phyloP scores from a whole-genome alignment of 495 filamentous ascomycete genomes.

The Rostrohypoxylon terebratum region DNA sequence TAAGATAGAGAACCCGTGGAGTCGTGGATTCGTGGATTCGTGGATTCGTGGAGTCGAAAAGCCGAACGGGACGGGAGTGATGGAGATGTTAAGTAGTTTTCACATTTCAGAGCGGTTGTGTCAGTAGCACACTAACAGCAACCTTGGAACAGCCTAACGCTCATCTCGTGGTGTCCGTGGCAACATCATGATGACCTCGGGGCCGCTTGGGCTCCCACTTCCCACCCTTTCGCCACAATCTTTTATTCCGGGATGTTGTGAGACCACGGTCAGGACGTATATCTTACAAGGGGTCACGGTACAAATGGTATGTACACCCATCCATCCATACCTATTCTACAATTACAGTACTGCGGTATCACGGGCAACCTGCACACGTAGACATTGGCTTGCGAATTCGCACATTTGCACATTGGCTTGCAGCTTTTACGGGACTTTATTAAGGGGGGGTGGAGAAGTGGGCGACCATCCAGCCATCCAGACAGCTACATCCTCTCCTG shows the following conservation, averaged over 20 bases:
- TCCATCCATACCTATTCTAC: too few species aligned
- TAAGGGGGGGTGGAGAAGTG: constrained; percentile 25
- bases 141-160: constrained; percentile 33
- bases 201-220: constrained; percentile 36
- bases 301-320: background rate
- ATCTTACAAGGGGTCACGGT: constrained; percentile 28
- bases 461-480: constrained; percentile 6
- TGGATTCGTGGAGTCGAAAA: constrained; percentile 10
- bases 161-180: constrained; percentile 42
- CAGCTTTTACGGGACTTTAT: constrained; percentile 22
- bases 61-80: constrained; percentile 8
- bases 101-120: constrained; percentile 13
- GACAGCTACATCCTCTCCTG: background rate
- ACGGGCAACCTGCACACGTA: constrained; percentile 39
- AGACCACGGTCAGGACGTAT: constrained; percentile 38
- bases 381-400: constrained; percentile 30
- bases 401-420: constrained; percentile 26
- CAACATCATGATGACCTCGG: constrained; percentile 26
- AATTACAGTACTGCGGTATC: constrained; percentile 21
- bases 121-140: constrained; percentile 25
- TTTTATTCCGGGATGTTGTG: constrained; percentile 35
- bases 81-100: constrained; percentile 38
- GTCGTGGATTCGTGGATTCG: too few species aligned
- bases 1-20: constrained; percentile 11
- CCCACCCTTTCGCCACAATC: constrained; percentile 43